Evolutionary conservation across 129 eudicot species (phyloP), one percentile per base, ranked within the genome.

Genomic region (Solidago caesia): DNA sequence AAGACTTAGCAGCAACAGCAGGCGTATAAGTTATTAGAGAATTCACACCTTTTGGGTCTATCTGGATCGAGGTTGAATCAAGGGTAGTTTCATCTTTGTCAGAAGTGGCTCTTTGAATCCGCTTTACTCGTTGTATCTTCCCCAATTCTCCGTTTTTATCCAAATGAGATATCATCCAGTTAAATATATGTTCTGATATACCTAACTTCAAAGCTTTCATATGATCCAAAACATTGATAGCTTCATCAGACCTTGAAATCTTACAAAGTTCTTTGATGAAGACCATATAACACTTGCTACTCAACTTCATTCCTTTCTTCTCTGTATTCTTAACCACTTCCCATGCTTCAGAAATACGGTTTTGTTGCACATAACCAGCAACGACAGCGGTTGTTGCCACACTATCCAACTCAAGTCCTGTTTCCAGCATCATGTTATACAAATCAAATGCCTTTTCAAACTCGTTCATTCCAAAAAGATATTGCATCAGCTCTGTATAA

Each of bases 401-500:
- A 70, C 76, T 45, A 75, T 92, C 98, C 41, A 89, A 79, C 70
- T 82, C 75, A 72, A 87, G 53, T 44, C 89, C 92, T 49, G 27
- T 79, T 64, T 84, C 87, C 68, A 89, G 74, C 94, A 92, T 82
- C 70, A 67, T 86, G 46, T 72, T 39, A 66, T 85, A 92, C 15
- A 92, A 49, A 73, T 85, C 87, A 25, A 80, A 79, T 29, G 86
- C 96, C 15, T 92, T 87, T 47, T 84, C 78, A 86, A 75, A 85
- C 82, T 92, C 90, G 4, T 80, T 72, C 16, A 56, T 47, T 75
- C 67, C 33, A 77, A 92, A 76, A 26, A 85, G 83, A 59, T 83
- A 80, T 53, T 92, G 96, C 89, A 92, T 84, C 84, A 92, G 68
- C 73, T 84, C 91, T 41, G 96, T 92, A 81, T 84, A 89, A 16